These are phyloP conservation scores for Xylaria sp. DNA, from an alignment of 2,329 filamentous ascomycete genomes.

Conservation along the genomic window DNA sequence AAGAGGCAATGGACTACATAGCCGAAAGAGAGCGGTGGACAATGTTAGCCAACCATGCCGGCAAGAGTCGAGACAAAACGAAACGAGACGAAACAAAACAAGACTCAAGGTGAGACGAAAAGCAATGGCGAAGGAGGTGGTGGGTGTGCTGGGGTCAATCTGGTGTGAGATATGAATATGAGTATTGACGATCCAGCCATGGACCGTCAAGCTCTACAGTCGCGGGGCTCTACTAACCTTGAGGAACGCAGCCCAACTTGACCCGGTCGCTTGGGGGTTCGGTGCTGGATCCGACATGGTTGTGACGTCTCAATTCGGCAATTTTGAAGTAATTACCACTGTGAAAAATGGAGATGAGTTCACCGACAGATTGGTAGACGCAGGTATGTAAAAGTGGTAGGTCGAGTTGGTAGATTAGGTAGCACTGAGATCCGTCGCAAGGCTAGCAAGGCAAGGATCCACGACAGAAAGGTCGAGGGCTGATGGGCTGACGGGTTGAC, in stretches of 20 bases:
- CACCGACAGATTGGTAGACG: background rate
- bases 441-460: constrained; percentile 26
- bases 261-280: constrained; percentile 48
- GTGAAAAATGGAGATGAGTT: background rate
- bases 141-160: background rate
- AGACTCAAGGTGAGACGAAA: background rate
- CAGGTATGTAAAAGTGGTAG: background rate
- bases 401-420: background rate
- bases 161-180: background rate
- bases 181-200: background rate
- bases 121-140: too few species aligned
- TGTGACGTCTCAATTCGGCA: constrained; percentile 24
- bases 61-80: background rate
- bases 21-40: background rate
- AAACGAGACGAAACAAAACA: background rate
- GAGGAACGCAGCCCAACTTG: constrained; percentile 50
- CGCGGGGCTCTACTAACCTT: constrained; percentile 45
- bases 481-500: too few species aligned
- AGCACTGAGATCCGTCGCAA: constrained; percentile 34
- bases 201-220: background rate
- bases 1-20: constrained; percentile 50
- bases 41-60: constrained; percentile 17
- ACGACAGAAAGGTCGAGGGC: constrained; percentile 6
- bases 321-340: background rate
- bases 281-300: constrained; percentile 45